A percentile compares a stretch with the other conserved stretches of the same genome.
Conservation (phyloP, 2,329 filamentous ascomycete genomes). For the Dichotomopilus funicola region DNA sequence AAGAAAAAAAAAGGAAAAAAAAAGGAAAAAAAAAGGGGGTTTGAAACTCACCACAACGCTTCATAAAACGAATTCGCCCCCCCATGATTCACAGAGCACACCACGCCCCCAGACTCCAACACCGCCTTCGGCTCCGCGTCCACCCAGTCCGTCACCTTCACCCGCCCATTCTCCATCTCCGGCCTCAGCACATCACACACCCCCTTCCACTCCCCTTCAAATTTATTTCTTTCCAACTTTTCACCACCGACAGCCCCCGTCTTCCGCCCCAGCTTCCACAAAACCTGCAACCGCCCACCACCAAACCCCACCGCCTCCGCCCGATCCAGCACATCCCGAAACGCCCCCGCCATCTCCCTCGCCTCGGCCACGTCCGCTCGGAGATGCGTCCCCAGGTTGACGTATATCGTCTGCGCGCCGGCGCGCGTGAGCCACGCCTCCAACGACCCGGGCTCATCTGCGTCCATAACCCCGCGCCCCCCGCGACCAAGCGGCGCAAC, state of each 20-base stretch:
- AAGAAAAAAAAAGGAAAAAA: no score
- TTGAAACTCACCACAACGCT: not conserved
- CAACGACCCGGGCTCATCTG: no score
- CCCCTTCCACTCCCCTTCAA: not conserved
- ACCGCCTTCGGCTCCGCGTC: constrained; percentile 2
- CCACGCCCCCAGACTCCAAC: not conserved
- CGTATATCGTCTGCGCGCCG: not conserved
- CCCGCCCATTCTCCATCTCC: not conserved
- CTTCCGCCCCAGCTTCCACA: constrained; percentile 1
- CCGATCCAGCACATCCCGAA: not conserved
- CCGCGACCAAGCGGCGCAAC: not conserved
- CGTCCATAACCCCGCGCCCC: not conserved
- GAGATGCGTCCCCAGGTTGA: constrained; percentile 5
- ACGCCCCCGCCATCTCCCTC: constrained; percentile 3
- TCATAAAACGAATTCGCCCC: constrained; percentile 7
- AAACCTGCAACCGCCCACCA: not conserved
- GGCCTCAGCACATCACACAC: not conserved
- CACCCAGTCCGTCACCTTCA: constrained; percentile 2
- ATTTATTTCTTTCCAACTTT: not conserved
- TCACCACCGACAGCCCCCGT: not conserved
- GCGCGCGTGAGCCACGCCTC: no score
- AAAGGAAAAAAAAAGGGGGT: no score
- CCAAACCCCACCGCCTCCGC: not conserved
- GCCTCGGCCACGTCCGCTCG: not conserved
- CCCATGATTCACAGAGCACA: constrained; percentile 8